Base-by-base conservation (phyloP, 768 basidiomycete genomes). In the Mycena rosella region DNA sequence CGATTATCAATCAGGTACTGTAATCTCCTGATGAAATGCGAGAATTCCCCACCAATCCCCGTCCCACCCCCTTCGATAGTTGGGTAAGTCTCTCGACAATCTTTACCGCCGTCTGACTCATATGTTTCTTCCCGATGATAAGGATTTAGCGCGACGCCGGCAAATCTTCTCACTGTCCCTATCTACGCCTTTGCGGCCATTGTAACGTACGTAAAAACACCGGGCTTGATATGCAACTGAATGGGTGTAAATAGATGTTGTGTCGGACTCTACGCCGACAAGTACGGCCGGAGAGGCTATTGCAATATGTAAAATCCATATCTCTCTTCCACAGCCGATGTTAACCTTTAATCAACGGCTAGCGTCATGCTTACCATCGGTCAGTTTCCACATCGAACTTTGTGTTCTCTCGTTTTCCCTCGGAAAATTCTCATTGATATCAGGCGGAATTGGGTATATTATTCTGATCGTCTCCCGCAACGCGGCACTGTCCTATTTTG, bases 101-200 rank as follows among this genome's bases (percentile, higher is more conserved):
- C 26, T 29, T 40, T 17, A 4, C 24, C 2, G 15, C n/a, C 34
- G 8, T 17, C 45, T 49, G 30, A 56, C 13, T 29, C 24, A 13
- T 18, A 27, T 22, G 11, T 29, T 10, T 10, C 45, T 34, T 29
- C 24, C 14, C 10, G 9, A 14, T 40, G 14, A 36, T 27, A 57
- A 86, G 90, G 89, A 5, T 91, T 85, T 79, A 76, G 79, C 42
- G 87, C 91, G 14, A 93, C 90, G 1, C 77, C 81, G 27, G 91
- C 92, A 2, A 94, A 94, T 73, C 76, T 94, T 14, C 81, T 95
- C 18, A 91, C 91, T 0, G 91, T 94, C 5, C 92, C 93, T 2
- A 90, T 93, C 30, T 94, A 94, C 73, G 86, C 84, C 7, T 92
- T 90, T 86, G 88, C 89, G 22, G 91, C 91, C 71, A 75, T 91